Evolutionary conservation across 495 filamentous ascomycete genomes (phyloP), one percentile per base, ranked within the genome.

Genomic region (Poronia punctata): DNA sequence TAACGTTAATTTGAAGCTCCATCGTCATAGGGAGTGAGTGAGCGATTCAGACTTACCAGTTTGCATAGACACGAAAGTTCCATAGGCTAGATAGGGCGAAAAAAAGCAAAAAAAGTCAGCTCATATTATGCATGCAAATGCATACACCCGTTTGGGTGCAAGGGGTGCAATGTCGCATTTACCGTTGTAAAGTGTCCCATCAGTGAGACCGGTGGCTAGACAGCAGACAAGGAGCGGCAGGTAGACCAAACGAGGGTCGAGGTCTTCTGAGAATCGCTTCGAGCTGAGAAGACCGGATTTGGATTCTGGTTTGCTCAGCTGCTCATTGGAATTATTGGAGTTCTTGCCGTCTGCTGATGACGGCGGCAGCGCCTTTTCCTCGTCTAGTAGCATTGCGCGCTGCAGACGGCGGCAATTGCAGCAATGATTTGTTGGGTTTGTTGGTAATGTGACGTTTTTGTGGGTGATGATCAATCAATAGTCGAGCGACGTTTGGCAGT

Each of bases 51-150:
- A 45, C 49, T 48, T 60, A 68, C 71, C 68, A 5, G 72, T 76
- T 49, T 75, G 72, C 72, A 76, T 75, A 16, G 67, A 70, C 12
- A 74, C 72, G 45, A 74, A 75, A 28, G 69, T 74, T 23, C 68
- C 66, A 42, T 73, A 75, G 3, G 71, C 70, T 70, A 60, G 53
- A 38, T n/a, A n/a, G n/a, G n/a, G n/a, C n/a, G n/a, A n/a, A n/a
- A n/a, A n/a, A n/a, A n/a, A n/a, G n/a, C n/a, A n/a, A n/a, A 11
- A 30, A 11, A 28, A 29, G 32, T 53, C 15, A 56, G 47, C n/a
- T 41, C 23, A 9, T 21, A 17, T 23, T 18, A 11, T 2, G n/a
- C 12, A 10, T 24, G 3, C 2, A 21, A 21, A 21, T 9, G 22
- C 4, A 32, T 3, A 32, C 7, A 4, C 4, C 11, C 10, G 16